Conservation (phyloP, 352 stramenopile genomes). For the Phytophthora macrochlamydospora region DNA sequence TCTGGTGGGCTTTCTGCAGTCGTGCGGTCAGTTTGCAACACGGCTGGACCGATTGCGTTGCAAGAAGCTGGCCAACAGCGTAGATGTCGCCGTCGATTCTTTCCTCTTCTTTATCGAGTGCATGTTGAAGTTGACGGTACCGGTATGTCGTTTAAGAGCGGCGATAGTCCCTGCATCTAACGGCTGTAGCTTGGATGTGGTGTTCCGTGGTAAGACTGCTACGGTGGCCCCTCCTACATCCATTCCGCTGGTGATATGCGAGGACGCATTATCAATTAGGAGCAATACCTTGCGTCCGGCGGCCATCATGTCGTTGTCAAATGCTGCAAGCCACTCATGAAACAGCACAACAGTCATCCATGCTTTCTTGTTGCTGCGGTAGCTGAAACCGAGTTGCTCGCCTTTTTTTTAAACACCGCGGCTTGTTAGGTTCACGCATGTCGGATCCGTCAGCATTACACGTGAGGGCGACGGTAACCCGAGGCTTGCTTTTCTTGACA, state of each 20-base stretch:
- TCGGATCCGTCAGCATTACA: conserved; percentile 6
- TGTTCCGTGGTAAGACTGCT: neutral
- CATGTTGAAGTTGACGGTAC: neutral
- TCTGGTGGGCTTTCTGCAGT: conserved; percentile 14
- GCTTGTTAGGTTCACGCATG: conserved; percentile 7
- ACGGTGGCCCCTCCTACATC: conserved; percentile 1
- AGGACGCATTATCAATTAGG: neutral
- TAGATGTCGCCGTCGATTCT: neutral
- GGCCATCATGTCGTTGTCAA: neutral
- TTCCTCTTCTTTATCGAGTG: neutral
- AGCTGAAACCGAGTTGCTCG: conserved; percentile 5
- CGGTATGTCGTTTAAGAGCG: neutral
- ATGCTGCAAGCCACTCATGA: neutral
- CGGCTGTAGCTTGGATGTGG: neutral
- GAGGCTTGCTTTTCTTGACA: neutral
- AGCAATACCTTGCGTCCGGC: neutral
- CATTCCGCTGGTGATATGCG: neutral
- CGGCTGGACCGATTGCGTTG: neutral
- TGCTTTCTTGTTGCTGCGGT: conserved; percentile 7
- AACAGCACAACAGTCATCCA: conserved; percentile 2
- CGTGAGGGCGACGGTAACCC: neutral
- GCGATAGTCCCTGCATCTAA: neutral
- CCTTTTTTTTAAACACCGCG: conserved; percentile 3
- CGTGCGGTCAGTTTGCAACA: conserved; percentile 2
- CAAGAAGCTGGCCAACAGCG: neutral